Base-by-base conservation (phyloP, 495 filamentous ascomycete genomes). In the Endocarpon pusillum region DNA sequence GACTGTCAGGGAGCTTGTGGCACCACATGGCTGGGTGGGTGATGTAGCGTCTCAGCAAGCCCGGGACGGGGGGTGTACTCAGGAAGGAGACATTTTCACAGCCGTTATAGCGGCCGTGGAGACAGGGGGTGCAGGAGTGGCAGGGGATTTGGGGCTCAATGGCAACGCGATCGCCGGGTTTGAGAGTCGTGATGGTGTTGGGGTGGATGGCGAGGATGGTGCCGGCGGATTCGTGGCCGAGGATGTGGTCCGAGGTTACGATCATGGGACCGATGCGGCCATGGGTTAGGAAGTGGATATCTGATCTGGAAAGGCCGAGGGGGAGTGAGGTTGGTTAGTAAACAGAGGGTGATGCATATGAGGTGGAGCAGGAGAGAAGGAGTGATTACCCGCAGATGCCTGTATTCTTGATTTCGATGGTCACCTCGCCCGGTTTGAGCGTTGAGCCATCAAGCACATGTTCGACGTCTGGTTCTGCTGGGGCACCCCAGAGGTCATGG, bases 241-340 rank as follows among this genome's bases (percentile, higher is more conserved):
- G 75, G 46, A 93, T 80, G 49, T 93, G 85, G 49, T 81, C 76
- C 42, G 69, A 75, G 35, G 66, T 67, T 19, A 94, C 84, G 41
- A 92, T 76, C 85, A 93, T 94, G 35, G 85, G 85, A 10, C 85
- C 85, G 48, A 94, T 93, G 57, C 77, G 80, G 41, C 84, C 84
- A 21, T 75, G 78, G 51, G 86, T 83, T 85, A 84, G 92, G 67
- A 94, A 94, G 59, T 93, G 85, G 19, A 94, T 74, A 55, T 93
- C 85, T 35, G 83, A 91, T 30, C 82, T 91, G 47, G n/a, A n/a
- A 35, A 36, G 25, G 21, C 10, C n/a, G 19, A n/a, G 16, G 3
- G 21, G 12, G 19, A 23, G 20, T 30, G 26, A 36, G 14, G 14
- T n/a, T n/a, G n/a, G n/a, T n/a, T 29, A 10, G 18, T 40, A 25